Percentiles rank a stretch among this genome's conserved stretches.
phyloP scores from a whole-genome alignment of 768 basidiomycete species.

The Leccinum broughii region DNA sequence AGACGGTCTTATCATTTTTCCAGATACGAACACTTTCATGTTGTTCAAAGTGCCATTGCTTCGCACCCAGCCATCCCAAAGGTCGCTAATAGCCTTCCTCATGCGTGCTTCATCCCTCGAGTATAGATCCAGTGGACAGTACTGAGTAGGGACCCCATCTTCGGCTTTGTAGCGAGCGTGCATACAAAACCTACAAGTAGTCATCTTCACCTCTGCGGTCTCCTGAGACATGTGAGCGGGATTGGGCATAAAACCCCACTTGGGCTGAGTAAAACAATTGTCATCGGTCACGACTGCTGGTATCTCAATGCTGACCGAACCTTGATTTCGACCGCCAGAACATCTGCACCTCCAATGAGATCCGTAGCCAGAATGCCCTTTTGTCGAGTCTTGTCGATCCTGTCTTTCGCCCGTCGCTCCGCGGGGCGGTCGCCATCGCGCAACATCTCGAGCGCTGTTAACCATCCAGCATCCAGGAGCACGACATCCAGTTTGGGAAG shows the following conservation, averaged over 20 bases:
- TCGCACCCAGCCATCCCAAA: constrained; percentile 74
- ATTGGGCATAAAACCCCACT: constrained; percentile 92
- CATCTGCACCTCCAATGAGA: constrained; percentile 60
- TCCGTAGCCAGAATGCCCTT: constrained; percentile 80
- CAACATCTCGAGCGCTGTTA: constrained; percentile 48
- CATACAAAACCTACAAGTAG: constrained; percentile 90
- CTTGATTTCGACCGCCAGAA: constrained; percentile 88
- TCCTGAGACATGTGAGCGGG: constrained; percentile 56
- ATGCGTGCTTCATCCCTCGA: constrained; percentile 67
- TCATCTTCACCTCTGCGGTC: constrained; percentile 60
- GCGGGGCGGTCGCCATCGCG: constrained; percentile 56
- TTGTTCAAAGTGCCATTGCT: constrained; percentile 76
- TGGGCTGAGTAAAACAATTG: constrained; percentile 59
- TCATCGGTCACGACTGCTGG: constrained; percentile 2
- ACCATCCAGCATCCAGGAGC: constrained; percentile 51
- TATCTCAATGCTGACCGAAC: constrained; percentile 40
- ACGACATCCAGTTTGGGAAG: constrained; percentile 61
- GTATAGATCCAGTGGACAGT: constrained; percentile 91
- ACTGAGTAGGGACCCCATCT: constrained; percentile 42
- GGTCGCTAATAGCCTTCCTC: constrained; percentile 56
- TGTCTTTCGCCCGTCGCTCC: constrained; percentile 53
- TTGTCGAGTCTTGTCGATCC: constrained; percentile 52
- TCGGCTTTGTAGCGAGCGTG: constrained; percentile 59
- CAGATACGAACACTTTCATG: constrained; percentile 74
- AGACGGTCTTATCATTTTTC: constrained; percentile 55